phyloP scores from a whole-genome alignment of 1,284 basidiomycete species.

The Somion occarium region DNA sequence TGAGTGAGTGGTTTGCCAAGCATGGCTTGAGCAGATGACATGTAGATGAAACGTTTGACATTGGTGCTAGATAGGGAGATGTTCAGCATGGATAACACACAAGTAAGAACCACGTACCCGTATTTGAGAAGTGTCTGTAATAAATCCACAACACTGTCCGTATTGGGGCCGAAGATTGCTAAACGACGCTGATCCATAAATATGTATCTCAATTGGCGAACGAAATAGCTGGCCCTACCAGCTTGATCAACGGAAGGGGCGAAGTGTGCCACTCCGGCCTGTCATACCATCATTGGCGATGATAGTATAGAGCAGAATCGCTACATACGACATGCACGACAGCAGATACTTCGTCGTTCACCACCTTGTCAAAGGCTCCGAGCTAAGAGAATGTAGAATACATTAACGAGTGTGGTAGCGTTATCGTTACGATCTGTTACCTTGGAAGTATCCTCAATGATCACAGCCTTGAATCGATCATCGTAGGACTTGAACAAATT shows the following conservation, averaged over 20 bases:
- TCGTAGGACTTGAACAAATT: conserved; percentile 34
- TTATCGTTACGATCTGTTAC: conserved; percentile 9
- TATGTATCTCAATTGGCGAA: conserved; percentile 1
- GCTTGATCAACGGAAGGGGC: neutral
- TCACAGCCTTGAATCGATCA: conserved; percentile 38
- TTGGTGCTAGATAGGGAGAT: conserved; percentile 1
- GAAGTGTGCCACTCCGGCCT: neutral
- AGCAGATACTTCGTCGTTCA: neutral
- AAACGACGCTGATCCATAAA: neutral
- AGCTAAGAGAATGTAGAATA: neutral
- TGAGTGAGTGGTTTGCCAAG: conserved; percentile 9
- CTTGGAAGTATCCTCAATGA: conserved; percentile 42
- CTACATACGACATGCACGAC: neutral
- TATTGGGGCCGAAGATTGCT: conserved; percentile 7
- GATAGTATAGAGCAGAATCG: neutral
- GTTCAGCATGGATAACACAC: neutral
- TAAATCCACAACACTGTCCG: conserved; percentile 9
- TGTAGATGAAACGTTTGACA: conserved; percentile 8
- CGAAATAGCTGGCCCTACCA: neutral
- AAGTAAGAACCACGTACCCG: conserved; percentile 1
- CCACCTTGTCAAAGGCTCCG: neutral
- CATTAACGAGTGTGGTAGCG: neutral
- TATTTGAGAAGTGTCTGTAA: conserved; percentile 3
- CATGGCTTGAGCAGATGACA: conserved; percentile 9
- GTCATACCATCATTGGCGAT: neutral